Base-by-base conservation (phyloP, 116 monocot genomes). In the Phalaenopsis hybrid region DNA sequence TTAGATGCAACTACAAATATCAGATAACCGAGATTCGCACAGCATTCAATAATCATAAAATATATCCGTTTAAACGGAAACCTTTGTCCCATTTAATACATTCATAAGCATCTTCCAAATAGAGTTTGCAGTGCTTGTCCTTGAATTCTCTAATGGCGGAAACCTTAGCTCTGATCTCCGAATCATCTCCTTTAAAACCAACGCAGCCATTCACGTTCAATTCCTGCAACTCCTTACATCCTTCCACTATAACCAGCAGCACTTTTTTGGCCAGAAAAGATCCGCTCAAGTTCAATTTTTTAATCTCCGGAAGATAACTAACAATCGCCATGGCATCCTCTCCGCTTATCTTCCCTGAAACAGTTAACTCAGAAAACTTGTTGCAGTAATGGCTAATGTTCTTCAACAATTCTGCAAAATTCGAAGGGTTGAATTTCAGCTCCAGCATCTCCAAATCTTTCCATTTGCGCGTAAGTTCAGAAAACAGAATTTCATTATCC, bases 391-490 rank as follows among this genome's bases (percentile, higher is more conserved):
- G 21, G 13, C 78, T 81, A 23, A 91, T 83, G 8, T 84, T 28
- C 10, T 81, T 18, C 1, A 81, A 23, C 63, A 86, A 55, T 37
- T 84, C 88, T 10, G 21, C 7, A 44, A 90, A 86, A 63, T 81
- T 86, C 2, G 74, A 80, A 10, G 90, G 86, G 48, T 72, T 90
- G 5, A 34, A n/a, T 63, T 79, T 82, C 82, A 90, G 77, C n/a
- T 88, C 86, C 25, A 86, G 82, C 55, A 11, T 23, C 49, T 90
- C 83, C 5, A 90, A 85, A 20, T 90, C 79, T 33, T 79, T 83
- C 85, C 85, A 90, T 15, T 80, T 84, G 15, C 55, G 74, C 0
- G 86, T 28, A 12, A 87, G 55, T 20, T 70, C 57, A 4, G 90
- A 83, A 43, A 88, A 74, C 49, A 68, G 59, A 6, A n/a, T 16